Evolutionary conservation across 805 yeast species (phyloP).

Genomic region (Schizosaccharomyces osmophilus): DNA sequence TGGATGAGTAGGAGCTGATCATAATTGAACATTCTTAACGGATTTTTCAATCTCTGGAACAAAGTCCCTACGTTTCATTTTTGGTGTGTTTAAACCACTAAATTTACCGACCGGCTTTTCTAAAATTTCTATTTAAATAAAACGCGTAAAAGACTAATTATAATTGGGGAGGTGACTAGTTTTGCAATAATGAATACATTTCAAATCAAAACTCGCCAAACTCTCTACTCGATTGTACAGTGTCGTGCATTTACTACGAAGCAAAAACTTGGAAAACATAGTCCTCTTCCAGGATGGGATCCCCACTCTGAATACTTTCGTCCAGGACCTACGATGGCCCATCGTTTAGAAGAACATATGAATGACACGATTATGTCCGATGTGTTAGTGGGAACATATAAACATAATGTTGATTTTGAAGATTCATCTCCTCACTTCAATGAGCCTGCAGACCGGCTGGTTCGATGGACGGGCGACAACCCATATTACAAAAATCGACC

Average conservation of each 20-base stretch:
- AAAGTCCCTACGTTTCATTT: no score
- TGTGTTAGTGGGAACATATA: slow-evolving; percentile 49
- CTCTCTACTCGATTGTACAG: background rate
- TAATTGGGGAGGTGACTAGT: no score
- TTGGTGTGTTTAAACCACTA: no score
- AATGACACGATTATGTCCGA: slow-evolving; percentile 51
- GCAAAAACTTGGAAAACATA: slow-evolving; percentile 3
- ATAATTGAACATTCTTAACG: no score
- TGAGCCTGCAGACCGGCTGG: background rate
- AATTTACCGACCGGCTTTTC: no score
- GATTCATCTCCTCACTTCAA: slow-evolving; percentile 11
- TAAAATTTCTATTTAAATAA: no score
- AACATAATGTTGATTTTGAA: slow-evolving; percentile 24
- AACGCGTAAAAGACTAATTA: no score
- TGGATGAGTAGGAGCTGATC: no score
- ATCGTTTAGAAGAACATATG: slow-evolving; percentile 51
- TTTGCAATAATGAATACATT: background rate
- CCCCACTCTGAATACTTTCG: background rate
- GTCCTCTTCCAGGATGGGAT: background rate
- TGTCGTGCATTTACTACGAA: background rate
- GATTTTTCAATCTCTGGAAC: no score
- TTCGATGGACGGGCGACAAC: slow-evolving; percentile 53
- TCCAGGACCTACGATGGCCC: background rate
- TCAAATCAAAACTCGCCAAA: background rate
- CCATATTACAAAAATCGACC: slow-evolving; percentile 79